Base-by-base conservation (phyloP, 2,329 filamentous ascomycete genomes). In the Fusarium sp. region DNA sequence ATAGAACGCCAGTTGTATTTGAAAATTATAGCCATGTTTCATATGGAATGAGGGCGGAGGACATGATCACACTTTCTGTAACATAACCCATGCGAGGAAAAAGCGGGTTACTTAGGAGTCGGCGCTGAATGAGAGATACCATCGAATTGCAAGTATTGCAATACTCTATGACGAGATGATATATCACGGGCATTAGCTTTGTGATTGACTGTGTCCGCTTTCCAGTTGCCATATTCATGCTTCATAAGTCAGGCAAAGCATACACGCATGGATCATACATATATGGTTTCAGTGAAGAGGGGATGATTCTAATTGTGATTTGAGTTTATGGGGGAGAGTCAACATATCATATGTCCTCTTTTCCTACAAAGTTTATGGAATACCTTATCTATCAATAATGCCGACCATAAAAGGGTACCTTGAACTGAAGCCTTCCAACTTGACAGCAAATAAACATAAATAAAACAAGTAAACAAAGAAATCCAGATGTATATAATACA, bases 81-180 rank as follows among this genome's bases (percentile, higher is more conserved):
- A 63, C 48, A 73, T 63, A 70, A 73, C 66, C 74, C 72, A 72
- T 74, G 63, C 69, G 65, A 75, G 66, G 73, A 54, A 78, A 69
- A 72, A 74, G 74, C 72, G 76, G 75, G 76, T 70, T 70, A 69
- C 33, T 39, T 72, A 75, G 76, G 77, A 78, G 77, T 78, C 74
- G 76, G 77, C 76, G 75, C 75, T 74, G 77, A 74, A 75, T 71
- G 69, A 79, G 70, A 79, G 77, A 79, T 78, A 78, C 77, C 77
- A 74, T 75, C 58, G 31, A 75, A 78, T 78, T 78, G 68, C 72
- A 79, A 70, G 73, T 73, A n/a, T 49, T 66, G 67, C 67, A 70
- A 66, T 66, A 69, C 66, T 67, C 44, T 49, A 66, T 33, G 63
- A 47, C 57, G 24, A 48, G 56, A 56, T 26, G 20, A 17, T 44